Evolutionary conservation across 139 green algal genomes (phyloP), one percentile per base, ranked within the genome.

Genomic region (Chlamydomonas schloesseri): DNA sequence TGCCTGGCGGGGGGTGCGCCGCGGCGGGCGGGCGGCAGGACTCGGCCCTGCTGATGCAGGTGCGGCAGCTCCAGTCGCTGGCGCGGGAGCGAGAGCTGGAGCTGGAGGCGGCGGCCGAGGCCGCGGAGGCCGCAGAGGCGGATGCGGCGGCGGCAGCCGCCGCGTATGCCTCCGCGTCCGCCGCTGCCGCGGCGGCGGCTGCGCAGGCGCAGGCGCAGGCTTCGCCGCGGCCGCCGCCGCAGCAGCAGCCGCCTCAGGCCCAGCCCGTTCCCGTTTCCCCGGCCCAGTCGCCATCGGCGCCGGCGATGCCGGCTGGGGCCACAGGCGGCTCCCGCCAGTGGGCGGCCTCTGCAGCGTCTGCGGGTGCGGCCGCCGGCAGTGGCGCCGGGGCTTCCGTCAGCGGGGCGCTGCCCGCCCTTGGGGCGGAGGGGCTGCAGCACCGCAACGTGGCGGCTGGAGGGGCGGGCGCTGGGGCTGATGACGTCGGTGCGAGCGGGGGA

Each of bases 361-460:
- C 60, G 17, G 33, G 26, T 10, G n/a, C 18, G 57, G 75, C 6
- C 14, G 34, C 8, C 55, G 55, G 75, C 60, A 24, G 55, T 34
- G 73, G 33, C 50, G 73, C 13, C 4, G 11, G 1, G 31, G 53
- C 50, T 31, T 31, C 50, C 29, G 5, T 55, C 55, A 33, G 10
- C 53, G 31, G 57, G 21, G 57, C 75, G 17, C 24, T 58, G 58
- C 46, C 42, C 33, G 75, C 75, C 1, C 69, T 58, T 1, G 24
- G 53, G 21, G 73, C 73, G n/a, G 73, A 64, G 73, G 73, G 73
- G 28, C 31, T 81, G 75, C 75, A 71, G 58, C 57, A 58, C 31
- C 75, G 75, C 24, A 17, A 67, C 60, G 2, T 23, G 34, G 20
- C 75, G 6, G 24, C 75, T 26, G 33, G 57, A 17, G 75, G 23